These are phyloP conservation scores for Naganishia onofrii DNA, from an alignment of 768 basidiomycete species.

Conservation along the genomic window DNA sequence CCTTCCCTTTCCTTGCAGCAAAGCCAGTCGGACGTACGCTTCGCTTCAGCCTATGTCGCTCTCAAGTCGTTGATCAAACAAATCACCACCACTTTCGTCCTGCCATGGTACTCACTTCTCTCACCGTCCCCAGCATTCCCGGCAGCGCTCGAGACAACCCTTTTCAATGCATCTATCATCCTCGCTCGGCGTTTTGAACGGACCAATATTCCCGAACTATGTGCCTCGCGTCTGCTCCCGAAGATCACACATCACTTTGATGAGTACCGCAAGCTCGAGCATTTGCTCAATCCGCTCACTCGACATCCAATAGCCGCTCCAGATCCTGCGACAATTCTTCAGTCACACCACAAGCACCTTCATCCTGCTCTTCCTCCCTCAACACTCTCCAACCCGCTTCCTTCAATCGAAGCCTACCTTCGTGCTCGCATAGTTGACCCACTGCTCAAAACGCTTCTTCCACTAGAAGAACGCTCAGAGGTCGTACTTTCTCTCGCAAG, in stretches of 20 bases:
- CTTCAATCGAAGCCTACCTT: constrained; percentile 84
- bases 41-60: background rate
- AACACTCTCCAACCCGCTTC: constrained; percentile 81
- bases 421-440: constrained; percentile 63
- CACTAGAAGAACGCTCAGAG: constrained; percentile 71
- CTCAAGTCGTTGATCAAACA: background rate
- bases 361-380: constrained; percentile 85
- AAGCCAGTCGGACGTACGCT: background rate
- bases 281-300: constrained; percentile 36
- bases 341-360: constrained; percentile 49
- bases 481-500: constrained; percentile 70
- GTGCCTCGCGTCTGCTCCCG: constrained; percentile 83
- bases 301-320: constrained; percentile 22
- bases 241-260: constrained; percentile 84
- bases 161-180: constrained; percentile 66
- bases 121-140: constrained; percentile 88
- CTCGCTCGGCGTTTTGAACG: constrained; percentile 60
- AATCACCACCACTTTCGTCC: constrained; percentile 65
- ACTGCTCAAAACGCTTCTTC: constrained; percentile 70
- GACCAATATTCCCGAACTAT: constrained; percentile 70
- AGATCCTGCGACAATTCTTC: constrained; percentile 24
- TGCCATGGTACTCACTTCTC: constrained; percentile 81
- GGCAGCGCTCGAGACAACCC: constrained; percentile 69
- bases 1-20: background rate
- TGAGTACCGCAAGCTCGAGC: constrained; percentile 82